These are phyloP conservation scores for Cicer judaicum DNA, from an alignment of 306 rosid species.

Conservation along the genomic window DNA sequence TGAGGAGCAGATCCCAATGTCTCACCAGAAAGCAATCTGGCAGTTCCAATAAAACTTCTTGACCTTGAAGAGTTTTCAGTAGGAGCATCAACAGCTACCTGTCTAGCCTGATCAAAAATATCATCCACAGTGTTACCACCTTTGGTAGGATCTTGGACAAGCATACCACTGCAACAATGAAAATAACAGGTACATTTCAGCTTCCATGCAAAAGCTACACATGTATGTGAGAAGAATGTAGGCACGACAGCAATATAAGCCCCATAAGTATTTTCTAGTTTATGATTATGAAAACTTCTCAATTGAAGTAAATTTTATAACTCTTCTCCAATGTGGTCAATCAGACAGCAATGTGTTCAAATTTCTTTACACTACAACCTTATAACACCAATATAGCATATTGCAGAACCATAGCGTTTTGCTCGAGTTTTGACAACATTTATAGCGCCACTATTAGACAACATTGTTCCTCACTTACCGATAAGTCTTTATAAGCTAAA, in stretches of 20 bases:
- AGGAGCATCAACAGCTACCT: conserved; percentile 59
- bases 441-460: too few relatives aligned
- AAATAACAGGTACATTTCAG: conserved; percentile 13
- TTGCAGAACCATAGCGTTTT: too few relatives aligned
- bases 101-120: conserved; percentile 69
- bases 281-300: not conserved
- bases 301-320: not conserved
- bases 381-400: too few relatives aligned
- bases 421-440: too few relatives aligned
- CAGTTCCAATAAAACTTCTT: conserved; percentile 74
- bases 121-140: conserved; percentile 66
- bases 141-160: conserved; percentile 81
- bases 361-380: too few relatives aligned
- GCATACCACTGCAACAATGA: conserved; percentile 77
- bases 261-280: not conserved
- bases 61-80: conserved; percentile 59
- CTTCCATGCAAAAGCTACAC: not conserved
- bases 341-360: too few relatives aligned
- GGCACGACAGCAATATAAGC: not conserved
- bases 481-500: not conserved
- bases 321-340: not conserved
- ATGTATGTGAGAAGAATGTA: not conserved
- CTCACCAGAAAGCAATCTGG: conserved; percentile 90
- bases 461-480: not conserved
- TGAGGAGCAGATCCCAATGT: conserved; percentile 65